phyloP scores from a whole-genome alignment of 306 rosid genomes.

The Trifolium pratense region DNA sequence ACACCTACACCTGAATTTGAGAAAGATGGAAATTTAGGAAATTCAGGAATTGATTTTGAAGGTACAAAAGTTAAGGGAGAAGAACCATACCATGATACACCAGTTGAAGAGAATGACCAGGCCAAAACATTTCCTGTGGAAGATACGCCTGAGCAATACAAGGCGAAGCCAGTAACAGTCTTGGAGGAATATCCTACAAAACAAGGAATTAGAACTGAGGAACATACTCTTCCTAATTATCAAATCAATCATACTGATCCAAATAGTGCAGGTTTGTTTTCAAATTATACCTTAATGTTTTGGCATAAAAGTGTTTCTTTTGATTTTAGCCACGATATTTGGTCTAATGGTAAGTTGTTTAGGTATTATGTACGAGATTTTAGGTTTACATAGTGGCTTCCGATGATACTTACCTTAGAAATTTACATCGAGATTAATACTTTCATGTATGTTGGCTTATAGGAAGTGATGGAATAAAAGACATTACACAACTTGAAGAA shows the following conservation, averaged over 20 bases:
- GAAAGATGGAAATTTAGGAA: constrained; percentile 33
- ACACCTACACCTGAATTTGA: constrained; percentile 3
- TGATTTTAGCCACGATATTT: no score
- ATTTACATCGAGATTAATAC: neutral
- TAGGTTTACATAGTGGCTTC: no score
- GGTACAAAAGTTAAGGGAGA: constrained; percentile 29
- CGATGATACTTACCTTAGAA: no score
- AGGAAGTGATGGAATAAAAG: constrained; percentile 51
- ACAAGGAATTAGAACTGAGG: constrained; percentile 27
- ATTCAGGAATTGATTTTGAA: constrained; percentile 24
- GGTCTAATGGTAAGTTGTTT: no score
- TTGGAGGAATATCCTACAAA: constrained; percentile 47
- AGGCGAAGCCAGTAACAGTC: constrained; percentile 43
- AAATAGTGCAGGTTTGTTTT: constrained; percentile 34
- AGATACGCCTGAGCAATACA: constrained; percentile 1
- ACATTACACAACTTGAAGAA: constrained; percentile 25
- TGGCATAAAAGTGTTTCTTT: neutral
- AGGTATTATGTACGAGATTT: no score
- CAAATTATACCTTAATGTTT: constrained; percentile 1
- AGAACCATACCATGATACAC: constrained; percentile 5
- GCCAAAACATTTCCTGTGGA: constrained; percentile 31
- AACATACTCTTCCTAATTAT: constrained; percentile 37
- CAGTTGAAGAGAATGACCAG: constrained; percentile 37
- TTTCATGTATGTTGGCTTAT: constrained; percentile 28
- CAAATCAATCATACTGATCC: constrained; percentile 56